Conservation (phyloP, 75 land plant species). For the Cupressus sempervirens region DNA sequence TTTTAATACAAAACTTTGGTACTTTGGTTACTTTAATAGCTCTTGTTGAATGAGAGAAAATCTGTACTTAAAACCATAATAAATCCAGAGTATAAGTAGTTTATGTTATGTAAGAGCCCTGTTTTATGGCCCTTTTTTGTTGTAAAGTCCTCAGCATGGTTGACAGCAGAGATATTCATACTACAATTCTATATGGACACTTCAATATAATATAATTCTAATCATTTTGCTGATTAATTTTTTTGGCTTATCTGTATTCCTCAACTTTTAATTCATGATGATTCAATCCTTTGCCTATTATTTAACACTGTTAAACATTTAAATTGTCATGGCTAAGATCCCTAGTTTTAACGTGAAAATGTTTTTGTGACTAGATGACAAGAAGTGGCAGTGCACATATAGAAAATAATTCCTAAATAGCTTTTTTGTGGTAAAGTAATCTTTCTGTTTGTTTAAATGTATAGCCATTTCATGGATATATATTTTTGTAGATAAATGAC, state of each 20-base stretch:
- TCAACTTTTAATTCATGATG: background rate
- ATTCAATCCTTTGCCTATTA: background rate
- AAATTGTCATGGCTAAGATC: background rate
- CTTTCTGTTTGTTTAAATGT: background rate
- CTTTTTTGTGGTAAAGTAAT: background rate
- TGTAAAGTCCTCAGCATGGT: background rate
- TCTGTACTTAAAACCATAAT: background rate
- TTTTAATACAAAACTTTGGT: background rate
- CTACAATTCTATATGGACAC: background rate
- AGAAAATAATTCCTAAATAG: background rate
- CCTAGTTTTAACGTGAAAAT: background rate
- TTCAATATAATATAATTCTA: background rate
- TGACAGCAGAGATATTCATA: background rate
- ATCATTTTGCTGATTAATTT: background rate
- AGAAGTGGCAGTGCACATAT: background rate
- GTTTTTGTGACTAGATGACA: background rate
- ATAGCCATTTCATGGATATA: background rate
- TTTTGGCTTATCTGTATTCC: background rate
- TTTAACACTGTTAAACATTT: background rate
- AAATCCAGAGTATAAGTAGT: background rate
- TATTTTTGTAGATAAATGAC: background rate
- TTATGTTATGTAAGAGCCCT: background rate
- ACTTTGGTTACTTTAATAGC: background rate
- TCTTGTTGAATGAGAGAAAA: background rate
- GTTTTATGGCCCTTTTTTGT: background rate